Evolutionary conservation across 306 rosid species (phyloP), one percentile per base, ranked within the genome.

Genomic region (Casuarina glauca): DNA sequence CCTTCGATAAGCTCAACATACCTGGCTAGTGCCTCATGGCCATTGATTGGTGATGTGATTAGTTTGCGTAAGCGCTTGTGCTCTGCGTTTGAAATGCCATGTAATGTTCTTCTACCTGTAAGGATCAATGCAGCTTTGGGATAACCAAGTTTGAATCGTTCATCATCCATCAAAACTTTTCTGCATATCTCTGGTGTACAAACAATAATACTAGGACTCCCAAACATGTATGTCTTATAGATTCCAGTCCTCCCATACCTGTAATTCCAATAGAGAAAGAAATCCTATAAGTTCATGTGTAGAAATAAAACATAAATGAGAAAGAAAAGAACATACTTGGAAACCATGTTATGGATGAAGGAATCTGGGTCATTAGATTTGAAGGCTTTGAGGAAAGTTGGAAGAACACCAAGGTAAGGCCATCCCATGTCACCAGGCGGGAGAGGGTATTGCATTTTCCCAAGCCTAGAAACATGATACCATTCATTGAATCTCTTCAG

Each of bases 141-240:
- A 66, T 85, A 78, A 7, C 83, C 83, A 10, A 57, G 43, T 9
- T 42, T 75, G 68, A 85, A 81, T 0, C 67, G 39, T 3, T 71
- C 61, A 9, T 82, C 83, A 26, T 81, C 76, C 3, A 38, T 72
- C 32, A 81, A 13, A 38, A 85, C 79, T 15, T 6, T 50, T 17
- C 43, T 6, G 52, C 86, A 81, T 2, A 54, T 15, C 12, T 81
- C 81, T 4, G 86, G 45, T 0, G 2, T n/a, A 20, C 32, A 26
- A 26, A 26, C 32, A 26, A 26, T 26, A 26, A 26, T 26, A 1
- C 32, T 1, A 0, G 32, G 74, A 81, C 19, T 64, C 11, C 81
- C 78, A 66, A 81, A 78, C 73, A 80, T 42, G 43, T 80, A 63
- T 4, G 69, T 84, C 75, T 69, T 80, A 82, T 76, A 84, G 3